Evolutionary conservation across 2,329 filamentous ascomycete genomes (phyloP).

Genomic region (Oidium heveae): DNA sequence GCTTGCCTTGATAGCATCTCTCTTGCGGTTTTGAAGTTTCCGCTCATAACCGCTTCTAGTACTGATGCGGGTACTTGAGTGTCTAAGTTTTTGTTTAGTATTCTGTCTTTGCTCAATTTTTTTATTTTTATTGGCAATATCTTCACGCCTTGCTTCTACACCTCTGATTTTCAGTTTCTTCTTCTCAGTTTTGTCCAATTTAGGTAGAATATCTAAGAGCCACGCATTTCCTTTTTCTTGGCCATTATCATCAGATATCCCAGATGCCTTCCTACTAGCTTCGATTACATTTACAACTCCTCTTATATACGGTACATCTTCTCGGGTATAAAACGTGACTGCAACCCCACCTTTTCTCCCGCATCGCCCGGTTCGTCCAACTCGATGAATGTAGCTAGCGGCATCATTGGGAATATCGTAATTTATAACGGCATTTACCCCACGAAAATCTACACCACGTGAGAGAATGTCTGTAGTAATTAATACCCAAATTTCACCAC

Average conservation of each 20-base stretch:
- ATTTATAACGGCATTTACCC: conserved; percentile 88
- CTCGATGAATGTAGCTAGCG: conserved; percentile 78
- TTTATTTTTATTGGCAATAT: conserved; percentile 15
- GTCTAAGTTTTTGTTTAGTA: not conserved
- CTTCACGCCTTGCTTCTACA: conserved; percentile 39
- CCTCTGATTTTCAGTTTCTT: conserved; percentile 61
- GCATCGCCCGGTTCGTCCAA: conserved; percentile 71
- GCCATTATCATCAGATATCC: conserved; percentile 24
- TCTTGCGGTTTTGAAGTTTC: conserved; percentile 38
- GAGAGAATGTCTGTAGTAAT: conserved; percentile 89
- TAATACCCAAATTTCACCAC: conserved; percentile 83
- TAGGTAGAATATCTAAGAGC: conserved; percentile 69
- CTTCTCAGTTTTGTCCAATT: conserved; percentile 59
- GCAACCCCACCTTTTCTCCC: conserved; percentile 71
- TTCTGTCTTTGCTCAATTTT: conserved; percentile 9
- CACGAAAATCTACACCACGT: conserved; percentile 80
- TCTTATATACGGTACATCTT: conserved; percentile 76
- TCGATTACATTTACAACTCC: conserved; percentile 83
- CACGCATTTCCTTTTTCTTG: conserved; percentile 42
- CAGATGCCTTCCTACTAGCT: conserved; percentile 48
- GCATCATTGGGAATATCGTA: conserved; percentile 89
- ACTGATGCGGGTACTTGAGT: conserved; percentile 36
- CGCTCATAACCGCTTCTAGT: conserved; percentile 58
- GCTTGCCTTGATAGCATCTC: conserved; percentile 35
- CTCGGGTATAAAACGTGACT: conserved; percentile 85